Conservation (phyloP, 768 basidiomycete species). For the Rhodocollybia butyracea region DNA sequence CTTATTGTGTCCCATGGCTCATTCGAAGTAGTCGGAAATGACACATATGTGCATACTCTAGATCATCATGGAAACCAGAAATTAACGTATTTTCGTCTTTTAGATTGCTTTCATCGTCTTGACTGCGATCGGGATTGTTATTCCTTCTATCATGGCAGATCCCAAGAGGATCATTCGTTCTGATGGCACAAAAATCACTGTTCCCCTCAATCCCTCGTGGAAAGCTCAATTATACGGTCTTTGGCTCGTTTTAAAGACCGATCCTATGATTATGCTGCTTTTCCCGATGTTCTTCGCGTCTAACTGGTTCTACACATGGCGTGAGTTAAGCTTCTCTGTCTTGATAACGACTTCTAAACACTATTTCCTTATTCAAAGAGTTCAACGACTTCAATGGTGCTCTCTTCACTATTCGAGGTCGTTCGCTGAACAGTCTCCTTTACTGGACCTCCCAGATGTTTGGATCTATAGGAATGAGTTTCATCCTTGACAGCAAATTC, state of each 20-base stretch:
- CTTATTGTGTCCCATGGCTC: constrained; percentile 2
- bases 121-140: constrained; percentile 60
- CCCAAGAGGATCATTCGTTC: constrained; percentile 71
- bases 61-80: neutral
- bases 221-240: constrained; percentile 72
- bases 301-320: constrained; percentile 87
- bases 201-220: constrained; percentile 74
- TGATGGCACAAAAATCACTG: constrained; percentile 66
- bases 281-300: constrained; percentile 86
- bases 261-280: constrained; percentile 70
- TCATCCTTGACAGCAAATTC: no score
- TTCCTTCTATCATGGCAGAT: constrained; percentile 70
- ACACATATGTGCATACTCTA: constrained; percentile 62
- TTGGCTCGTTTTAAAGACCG: constrained; percentile 62
- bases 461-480: no score
- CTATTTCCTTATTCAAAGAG: constrained; percentile 37
- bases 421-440: no score
- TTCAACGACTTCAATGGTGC: constrained; percentile 80
- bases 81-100: no score
- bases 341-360: neutral
- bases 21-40: constrained; percentile 50
- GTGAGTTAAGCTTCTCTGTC: constrained; percentile 34
- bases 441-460: no score
- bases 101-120: constrained; percentile 77
- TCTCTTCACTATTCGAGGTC: constrained; percentile 72